A percentile compares a stretch with the other conserved stretches of the same genome.
Evolutionary conservation across 2,329 filamentous ascomycete species (phyloP).

Genomic region (Capronia coronata): DNA sequence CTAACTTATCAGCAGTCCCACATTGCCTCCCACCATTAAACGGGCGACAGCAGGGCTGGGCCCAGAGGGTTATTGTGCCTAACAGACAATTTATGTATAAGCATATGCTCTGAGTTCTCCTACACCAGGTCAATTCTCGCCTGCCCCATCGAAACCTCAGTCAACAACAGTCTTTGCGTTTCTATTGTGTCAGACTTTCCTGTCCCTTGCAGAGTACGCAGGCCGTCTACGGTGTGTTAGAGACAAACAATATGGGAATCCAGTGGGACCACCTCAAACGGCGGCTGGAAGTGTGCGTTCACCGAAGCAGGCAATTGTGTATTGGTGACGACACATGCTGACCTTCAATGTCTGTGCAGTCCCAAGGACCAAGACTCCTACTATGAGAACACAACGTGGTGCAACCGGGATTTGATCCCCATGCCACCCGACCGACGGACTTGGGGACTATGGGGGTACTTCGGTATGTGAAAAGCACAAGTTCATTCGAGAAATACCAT

Average conservation of each 20-base stretch:
- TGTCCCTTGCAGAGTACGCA: not conserved
- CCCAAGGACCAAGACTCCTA: conserved; percentile 26
- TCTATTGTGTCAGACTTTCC: conserved; percentile 1
- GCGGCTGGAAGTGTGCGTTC: conserved; percentile 15
- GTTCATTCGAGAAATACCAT: not conserved
- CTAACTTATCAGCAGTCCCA: conserved; percentile 7
- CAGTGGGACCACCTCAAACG: conserved; percentile 16
- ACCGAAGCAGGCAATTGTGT: not conserved
- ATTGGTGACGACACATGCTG: not conserved
- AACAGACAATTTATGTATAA: conserved; percentile 11
- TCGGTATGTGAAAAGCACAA: conserved; percentile 18
- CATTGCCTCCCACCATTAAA: not conserved
- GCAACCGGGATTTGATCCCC: conserved; percentile 31
- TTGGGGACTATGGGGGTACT: conserved; percentile 30
- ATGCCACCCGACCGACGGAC: conserved; percentile 30
- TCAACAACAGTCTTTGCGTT: not conserved
- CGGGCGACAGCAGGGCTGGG: not conserved
- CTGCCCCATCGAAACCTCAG: conserved; percentile 4
- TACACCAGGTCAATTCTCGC: conserved; percentile 4
- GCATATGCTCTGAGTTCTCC: conserved; percentile 7
- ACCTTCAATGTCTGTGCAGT: conserved; percentile 11
- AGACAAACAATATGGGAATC: conserved; percentile 10
- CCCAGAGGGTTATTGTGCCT: not conserved
- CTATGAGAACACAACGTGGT: conserved; percentile 30
- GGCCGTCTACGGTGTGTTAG: not conserved